Conservation (phyloP, 805 yeast genomes). For the Saturnispora kantuleensis region DNA sequence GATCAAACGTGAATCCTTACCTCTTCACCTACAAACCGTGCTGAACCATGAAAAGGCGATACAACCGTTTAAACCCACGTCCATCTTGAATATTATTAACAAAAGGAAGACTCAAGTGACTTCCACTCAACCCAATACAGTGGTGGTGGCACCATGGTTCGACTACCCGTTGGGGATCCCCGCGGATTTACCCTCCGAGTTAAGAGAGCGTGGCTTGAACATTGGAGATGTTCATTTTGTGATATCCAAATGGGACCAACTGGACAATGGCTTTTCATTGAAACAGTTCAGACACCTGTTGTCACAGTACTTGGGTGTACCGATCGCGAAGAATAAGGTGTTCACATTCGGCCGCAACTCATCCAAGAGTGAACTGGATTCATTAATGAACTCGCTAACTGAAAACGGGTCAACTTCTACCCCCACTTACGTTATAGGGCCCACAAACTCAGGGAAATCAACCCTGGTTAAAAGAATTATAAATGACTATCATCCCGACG, state of each 20-base stretch:
- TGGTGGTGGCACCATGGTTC: constrained; percentile 2
- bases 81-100: constrained; percentile 6
- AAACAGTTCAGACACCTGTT: neutral
- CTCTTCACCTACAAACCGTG: neutral
- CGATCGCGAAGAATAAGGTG: constrained; percentile 1
- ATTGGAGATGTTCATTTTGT: constrained; percentile 2
- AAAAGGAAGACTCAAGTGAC: constrained; percentile 1
- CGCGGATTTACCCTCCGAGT: neutral
- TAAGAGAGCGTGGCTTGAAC: constrained; percentile 1
- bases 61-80: constrained; percentile 7
- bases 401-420: neutral
- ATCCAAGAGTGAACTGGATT: neutral
- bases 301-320: neutral
- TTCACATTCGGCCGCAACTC: neutral
- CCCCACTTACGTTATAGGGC: constrained; percentile 21
- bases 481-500: neutral
- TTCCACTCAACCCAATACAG: neutral
- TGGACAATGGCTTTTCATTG: no score
- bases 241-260: constrained; percentile 2
- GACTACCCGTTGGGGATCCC: constrained; percentile 6
- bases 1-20: constrained; percentile 3
- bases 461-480: constrained; percentile 10
- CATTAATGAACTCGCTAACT: constrained; percentile 5
- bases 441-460: constrained; percentile 24
- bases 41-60: constrained; percentile 1